phyloP scores from a whole-genome alignment of 306 rosid species.

The Gastrolobium villosum region DNA sequence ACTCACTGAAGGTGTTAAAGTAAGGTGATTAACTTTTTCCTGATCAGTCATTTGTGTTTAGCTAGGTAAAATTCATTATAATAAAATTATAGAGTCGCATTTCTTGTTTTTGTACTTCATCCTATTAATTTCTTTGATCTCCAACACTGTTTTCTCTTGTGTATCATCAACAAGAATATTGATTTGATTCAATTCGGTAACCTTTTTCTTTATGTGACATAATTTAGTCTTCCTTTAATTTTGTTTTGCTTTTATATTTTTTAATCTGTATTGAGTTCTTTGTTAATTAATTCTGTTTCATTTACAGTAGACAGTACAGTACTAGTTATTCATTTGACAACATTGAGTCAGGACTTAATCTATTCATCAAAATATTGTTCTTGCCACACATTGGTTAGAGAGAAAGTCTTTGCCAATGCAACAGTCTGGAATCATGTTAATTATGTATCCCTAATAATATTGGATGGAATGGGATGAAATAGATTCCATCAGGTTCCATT shows the following conservation, averaged over 20 bases:
- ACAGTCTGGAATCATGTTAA: conserved; percentile 18
- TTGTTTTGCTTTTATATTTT: neutral
- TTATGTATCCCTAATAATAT: neutral
- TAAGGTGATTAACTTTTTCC: conserved; percentile 74
- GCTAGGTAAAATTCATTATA: conserved; percentile 40
- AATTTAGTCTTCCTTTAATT: conserved; percentile 3
- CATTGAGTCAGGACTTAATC: conserved; percentile 19
- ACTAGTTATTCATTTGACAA: neutral
- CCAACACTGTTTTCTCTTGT: neutral
- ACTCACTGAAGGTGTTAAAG: conserved; percentile 76
- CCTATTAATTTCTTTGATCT: conserved; percentile 10
- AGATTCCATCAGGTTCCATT: no score
- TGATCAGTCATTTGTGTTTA: conserved; percentile 42
- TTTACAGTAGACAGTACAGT: neutral
- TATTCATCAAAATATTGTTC: conserved; percentile 7
- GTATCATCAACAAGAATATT: conserved; percentile 17
- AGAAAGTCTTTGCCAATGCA: neutral
- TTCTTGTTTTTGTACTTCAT: conserved; percentile 29
- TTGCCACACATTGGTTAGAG: neutral
- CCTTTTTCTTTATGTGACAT: neutral
- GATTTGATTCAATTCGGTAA: conserved; percentile 34
- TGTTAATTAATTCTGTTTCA: conserved; percentile 30
- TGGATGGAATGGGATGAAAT: no score
- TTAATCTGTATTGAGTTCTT: conserved; percentile 35
- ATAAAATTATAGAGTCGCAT: conserved; percentile 14